Base-by-base conservation (phyloP, 352 stramenopile genomes). In the Phytophthora pini region DNA sequence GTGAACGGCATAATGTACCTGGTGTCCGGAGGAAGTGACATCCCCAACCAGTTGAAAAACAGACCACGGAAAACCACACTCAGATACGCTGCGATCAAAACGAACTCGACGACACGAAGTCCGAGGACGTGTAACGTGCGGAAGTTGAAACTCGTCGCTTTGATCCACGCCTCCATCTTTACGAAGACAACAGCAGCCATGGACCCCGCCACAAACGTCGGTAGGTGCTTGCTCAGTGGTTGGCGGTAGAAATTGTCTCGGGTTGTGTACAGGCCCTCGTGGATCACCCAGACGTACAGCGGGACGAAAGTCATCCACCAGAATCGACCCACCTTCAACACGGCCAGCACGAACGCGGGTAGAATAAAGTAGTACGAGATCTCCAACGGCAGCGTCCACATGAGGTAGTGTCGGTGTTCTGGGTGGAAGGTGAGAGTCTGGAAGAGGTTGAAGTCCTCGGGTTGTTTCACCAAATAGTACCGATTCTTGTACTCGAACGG, bases 341-440 rank as follows among this genome's bases (percentile, higher is more conserved):
- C 36, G 4, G 26, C 26, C 27, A 64, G 6, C 5, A 64, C 56
- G n/a, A 64, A 56, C 2, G 32, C 46, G 11, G 56, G 56, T 4
- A 65, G 29, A 10, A 65, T 36, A 20, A 65, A 65, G 17, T 65
- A 65, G 46, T 65, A 65, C 39, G 56, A 56, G 11, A 65, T 65
- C 29, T 65, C 47, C 43, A 65, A 22, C 0, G 57, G 57, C 7
- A 65, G 24, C 32, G 57, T 58, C 57, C 57, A 65, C 43, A 65
- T 47, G 4, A 65, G 12, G 32, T 26, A 57, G 47, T 58, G 44
- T 17, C 47, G 48, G 45, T 65, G 45, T 17, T 62, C 55, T 1
- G 41, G 41, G 15, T 62, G 38, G 31, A 64, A 58, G 10, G 39
- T 58, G 48, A 58, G 57, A 7, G 39, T 58, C 17, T 46, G 32